These are phyloP conservation scores for Nigrospora oryzae DNA, from an alignment of 2,329 filamentous ascomycete species.

Conservation along the genomic window DNA sequence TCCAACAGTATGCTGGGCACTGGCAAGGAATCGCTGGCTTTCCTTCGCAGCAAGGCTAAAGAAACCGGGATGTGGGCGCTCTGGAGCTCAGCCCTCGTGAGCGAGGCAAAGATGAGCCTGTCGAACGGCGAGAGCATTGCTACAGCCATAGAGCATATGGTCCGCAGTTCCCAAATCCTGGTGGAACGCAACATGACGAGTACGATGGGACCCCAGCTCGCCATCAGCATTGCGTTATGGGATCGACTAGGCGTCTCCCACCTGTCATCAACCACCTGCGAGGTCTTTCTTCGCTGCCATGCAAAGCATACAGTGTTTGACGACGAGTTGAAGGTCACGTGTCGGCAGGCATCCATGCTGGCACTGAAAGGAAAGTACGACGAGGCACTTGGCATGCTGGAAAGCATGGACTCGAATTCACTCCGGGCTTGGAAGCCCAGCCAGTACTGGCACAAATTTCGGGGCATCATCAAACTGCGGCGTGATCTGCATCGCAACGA, in stretches of 20 bases:
- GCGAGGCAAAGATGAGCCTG: slow-evolving; percentile 75
- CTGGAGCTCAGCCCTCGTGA: slow-evolving; percentile 74
- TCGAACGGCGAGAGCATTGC: slow-evolving; percentile 59
- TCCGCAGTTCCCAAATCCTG: slow-evolving; percentile 76
- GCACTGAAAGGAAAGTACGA: slow-evolving; percentile 62
- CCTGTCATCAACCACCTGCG: slow-evolving; percentile 52
- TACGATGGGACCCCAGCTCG: slow-evolving; percentile 65
- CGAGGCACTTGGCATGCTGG: slow-evolving; percentile 53
- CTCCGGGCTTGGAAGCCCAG: slow-evolving; percentile 69
- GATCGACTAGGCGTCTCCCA: slow-evolving; percentile 59
- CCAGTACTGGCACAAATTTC: slow-evolving; percentile 63
- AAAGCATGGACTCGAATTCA: slow-evolving; percentile 49
- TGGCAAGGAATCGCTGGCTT: slow-evolving; percentile 73
- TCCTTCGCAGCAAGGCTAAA: slow-evolving; percentile 77
- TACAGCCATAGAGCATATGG: slow-evolving; percentile 64
- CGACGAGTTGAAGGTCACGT: slow-evolving; percentile 68
- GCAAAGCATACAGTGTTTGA: slow-evolving; percentile 52
- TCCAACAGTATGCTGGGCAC: slow-evolving; percentile 67
- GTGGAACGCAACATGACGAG: slow-evolving; percentile 66
- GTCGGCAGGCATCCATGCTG: slow-evolving; percentile 60
- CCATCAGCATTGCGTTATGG: slow-evolving; percentile 67
- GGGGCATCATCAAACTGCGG: slow-evolving; percentile 57
- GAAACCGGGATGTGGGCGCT: slow-evolving; percentile 81
- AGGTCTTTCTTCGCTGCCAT: slow-evolving; percentile 71
- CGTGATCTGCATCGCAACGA: slow-evolving; percentile 50